phyloP scores from a whole-genome alignment of 345 rosid species.

The Acer saccharum region DNA sequence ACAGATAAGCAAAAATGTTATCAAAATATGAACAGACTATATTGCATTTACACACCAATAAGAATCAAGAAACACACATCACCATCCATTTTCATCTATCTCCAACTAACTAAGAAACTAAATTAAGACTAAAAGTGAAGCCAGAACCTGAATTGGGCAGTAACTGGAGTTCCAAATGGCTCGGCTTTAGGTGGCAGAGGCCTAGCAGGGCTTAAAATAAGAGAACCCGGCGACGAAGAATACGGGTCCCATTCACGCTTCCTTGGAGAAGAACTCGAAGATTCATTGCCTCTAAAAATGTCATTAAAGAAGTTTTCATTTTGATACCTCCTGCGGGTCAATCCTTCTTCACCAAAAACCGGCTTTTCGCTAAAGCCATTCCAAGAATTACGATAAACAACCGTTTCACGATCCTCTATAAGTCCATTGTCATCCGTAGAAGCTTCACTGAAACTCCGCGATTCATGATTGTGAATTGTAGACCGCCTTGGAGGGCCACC shows the following conservation, averaged over 20 bases:
- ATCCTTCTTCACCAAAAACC: conserved; percentile 68
- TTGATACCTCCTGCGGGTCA: conserved; percentile 39
- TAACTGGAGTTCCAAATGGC: conserved; percentile 44
- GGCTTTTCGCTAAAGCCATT: conserved; percentile 60
- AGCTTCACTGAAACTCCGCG: conserved; percentile 46
- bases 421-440: conserved; percentile 23
- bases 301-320: conserved; percentile 70
- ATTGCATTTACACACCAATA: no score
- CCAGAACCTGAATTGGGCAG: conserved; percentile 73
- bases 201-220: conserved; percentile 58
- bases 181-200: conserved; percentile 55
- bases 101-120: not conserved
- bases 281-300: conserved; percentile 60
- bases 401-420: conserved; percentile 25
- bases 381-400: conserved; percentile 33
- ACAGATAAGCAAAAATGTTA: not conserved
- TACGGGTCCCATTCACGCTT: conserved; percentile 42
- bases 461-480: conserved; percentile 43
- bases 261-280: conserved; percentile 51
- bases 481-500: conserved; percentile 84
- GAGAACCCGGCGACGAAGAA: conserved; percentile 53
- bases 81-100: not conserved
- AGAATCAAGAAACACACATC: no score
- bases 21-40: no score
- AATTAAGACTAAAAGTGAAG: conserved; percentile 3